Percentiles rank a stretch among this genome's conserved stretches.
phyloP scores from a whole-genome alignment of 306 rosid genomes.

The Rosa persica region DNA sequence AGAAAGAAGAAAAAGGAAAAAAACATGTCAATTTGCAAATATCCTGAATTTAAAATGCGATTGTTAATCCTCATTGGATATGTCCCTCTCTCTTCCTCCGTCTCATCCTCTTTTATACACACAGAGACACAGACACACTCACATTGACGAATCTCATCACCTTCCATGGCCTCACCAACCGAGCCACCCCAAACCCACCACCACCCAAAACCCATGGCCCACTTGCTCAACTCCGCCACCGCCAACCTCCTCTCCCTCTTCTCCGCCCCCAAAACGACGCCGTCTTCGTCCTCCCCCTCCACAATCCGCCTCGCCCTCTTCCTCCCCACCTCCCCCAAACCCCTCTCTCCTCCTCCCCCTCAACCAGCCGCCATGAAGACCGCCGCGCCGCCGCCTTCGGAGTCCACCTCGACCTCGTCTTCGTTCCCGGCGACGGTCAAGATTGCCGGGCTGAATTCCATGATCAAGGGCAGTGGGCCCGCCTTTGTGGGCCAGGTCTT shows the following conservation, averaged over 20 bases:
- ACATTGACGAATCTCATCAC: neutral
- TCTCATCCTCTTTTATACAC: neutral
- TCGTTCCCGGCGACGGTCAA: slow-evolving; percentile 53
- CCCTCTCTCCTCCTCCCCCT: neutral
- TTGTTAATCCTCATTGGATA: neutral
- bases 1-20: too few species aligned
- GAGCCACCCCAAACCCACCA: slow-evolving; percentile 31
- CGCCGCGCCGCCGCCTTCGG: slow-evolving; percentile 30
- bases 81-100: neutral
- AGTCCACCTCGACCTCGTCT: slow-evolving; percentile 41
- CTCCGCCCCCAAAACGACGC: slow-evolving; percentile 31
- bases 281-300: slow-evolving; percentile 26
- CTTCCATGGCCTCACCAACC: slow-evolving; percentile 58
- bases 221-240: slow-evolving; percentile 57
- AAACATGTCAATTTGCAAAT: too few species aligned
- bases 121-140: neutral
- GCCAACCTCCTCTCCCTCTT: slow-evolving; percentile 57
- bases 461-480: slow-evolving; percentile 62
- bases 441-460: slow-evolving; percentile 43
- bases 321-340: slow-evolving; percentile 21
- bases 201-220: slow-evolving; percentile 39
- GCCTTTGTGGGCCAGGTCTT: slow-evolving; percentile 98
- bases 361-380: slow-evolving; percentile 26
- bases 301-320: slow-evolving; percentile 48
- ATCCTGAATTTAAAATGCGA: neutral